Base-by-base conservation (phyloP, 2,329 filamentous ascomycete species). In the Cladophialophora chaetospira region DNA sequence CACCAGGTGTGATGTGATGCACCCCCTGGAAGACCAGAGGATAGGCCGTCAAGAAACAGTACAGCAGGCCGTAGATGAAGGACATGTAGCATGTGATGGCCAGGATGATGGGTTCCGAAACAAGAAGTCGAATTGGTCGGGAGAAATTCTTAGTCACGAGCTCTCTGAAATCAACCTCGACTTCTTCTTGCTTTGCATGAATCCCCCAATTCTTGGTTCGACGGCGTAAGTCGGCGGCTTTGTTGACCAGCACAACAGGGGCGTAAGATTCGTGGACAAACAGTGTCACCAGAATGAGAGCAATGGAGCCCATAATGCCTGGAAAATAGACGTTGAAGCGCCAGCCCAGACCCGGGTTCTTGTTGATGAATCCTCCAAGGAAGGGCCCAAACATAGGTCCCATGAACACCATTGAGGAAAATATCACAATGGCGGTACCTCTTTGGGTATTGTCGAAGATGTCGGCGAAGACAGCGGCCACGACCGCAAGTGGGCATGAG, bases 1-100 rank as follows among this genome's bases (percentile, higher is more conserved):
- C 73, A 55, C 91, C 91, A 1, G 79, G 67, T 29, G 75, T 83
- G 76, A 93, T 87, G 63, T 82, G 80, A 71, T 96, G 88, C 3
- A 91, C 79, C 25, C 66, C 65, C 45, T 71, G 66, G 65, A 69
- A 70, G 49, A 73, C 69, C 35, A 70, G 65, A 36, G 69, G 69
- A 57, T 68, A 69, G 44, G 65, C 69, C 46, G 67, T 71, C 53
- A 73, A 60, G 64, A 70, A 72, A 55, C 67, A 69, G 55, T 64
- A 65, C 29, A 66, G 56, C 5, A 65, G 55, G 11, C 61, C 64
- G 45, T 65, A 67, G 61, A 62, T 73, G 70, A 53, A 71, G 53
- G 46, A 71, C 72, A 63, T 73, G 64, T 66, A 73, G 68, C 64
- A 71, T 61, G 71, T 73, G 33, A 76, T 65, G 33, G 73, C 65